Base-by-base conservation (phyloP, 2,329 filamentous ascomycete genomes). In the Coniochaeta hoffmannii region DNA sequence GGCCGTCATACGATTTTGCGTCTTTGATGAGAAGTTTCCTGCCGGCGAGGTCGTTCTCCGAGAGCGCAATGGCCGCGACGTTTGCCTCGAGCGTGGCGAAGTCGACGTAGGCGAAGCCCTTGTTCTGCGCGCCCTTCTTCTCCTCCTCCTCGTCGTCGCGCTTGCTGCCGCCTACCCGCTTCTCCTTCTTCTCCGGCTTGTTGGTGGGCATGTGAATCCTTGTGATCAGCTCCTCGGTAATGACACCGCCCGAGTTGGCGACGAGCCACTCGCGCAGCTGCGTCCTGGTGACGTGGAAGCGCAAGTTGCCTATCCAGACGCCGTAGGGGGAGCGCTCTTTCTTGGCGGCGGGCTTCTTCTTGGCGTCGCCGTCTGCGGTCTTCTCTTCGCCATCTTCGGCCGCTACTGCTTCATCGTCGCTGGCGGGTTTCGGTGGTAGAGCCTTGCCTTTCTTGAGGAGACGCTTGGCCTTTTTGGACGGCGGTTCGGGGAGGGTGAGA, bases 101-200 rank as follows among this genome's bases (percentile, higher is more conserved):
- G 69, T 99, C 95, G 60, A 99, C 85, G 67, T 99, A 99, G 55
- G 94, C 94, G 68, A 97, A 99, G 15, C 94, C 95, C 72, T 88
- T 93, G 76, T 97, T 99, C 64, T 86, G 76, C 22, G 79, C 30
- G 15, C 72, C 63, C 78, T 71, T 71, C 61, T 74, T 76, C 61
- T 73, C 73, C 12, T 34, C 31, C 56, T 67, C 66, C 26, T 51
- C 54, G 34, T 62, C 3, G 60, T 63, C 54, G 62, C 67, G 38
- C 52, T 55, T 41, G 56, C 54, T 55, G 9, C 11, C 34, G 14
- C 32, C 50, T 41, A 4, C 65, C n/a, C 55, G 64, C 52, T 60
- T 66, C 31, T 51, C 60, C 49, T 60, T 61, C 41, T 63, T 54
- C 35, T 59, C 50, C 50, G 66, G 61, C 53, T 81, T 86, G 57